Evolutionary conservation across 306 rosid genomes (phyloP).

Genomic region (apple (Malus domestica)): ASM211411v1 NC_041800.1:6057001-6057500

Average conservation of each 20-base stretch:
- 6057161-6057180: background rate
- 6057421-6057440: background rate
- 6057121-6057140: conserved; percentile 39
- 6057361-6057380: too few relatives aligned
- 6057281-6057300: background rate
- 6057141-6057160: conserved; percentile 26
- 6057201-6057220: background rate
- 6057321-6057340: background rate
- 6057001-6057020: conserved; percentile 11
- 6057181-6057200: background rate
- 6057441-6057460: background rate
- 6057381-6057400: background rate
- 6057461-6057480: background rate
- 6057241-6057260: background rate
- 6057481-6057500: background rate
- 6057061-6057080: conserved; percentile 14
- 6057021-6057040: conserved; percentile 36
- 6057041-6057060: conserved; percentile 43
- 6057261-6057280: background rate
- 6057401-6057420: background rate
- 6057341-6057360: too few relatives aligned
- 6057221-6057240: background rate
- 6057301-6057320: background rate
- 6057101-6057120: conserved; percentile 39
- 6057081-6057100: conserved; percentile 46